phyloP scores from a whole-genome alignment of 768 basidiomycete species.

The Lactarius vividus region DNA sequence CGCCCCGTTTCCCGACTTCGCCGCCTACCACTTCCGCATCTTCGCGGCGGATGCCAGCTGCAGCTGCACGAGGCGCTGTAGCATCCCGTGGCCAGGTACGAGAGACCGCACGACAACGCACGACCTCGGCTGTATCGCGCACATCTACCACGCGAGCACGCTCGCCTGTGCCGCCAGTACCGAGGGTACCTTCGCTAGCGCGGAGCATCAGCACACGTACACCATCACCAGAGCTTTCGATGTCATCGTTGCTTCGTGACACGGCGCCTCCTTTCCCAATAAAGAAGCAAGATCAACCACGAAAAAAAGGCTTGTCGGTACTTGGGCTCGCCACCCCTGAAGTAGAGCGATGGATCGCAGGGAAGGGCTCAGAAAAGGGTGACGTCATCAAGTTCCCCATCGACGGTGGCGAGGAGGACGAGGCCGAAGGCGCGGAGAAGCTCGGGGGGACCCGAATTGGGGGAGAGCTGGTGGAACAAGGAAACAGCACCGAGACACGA shows the following conservation, averaged over 20 bases:
- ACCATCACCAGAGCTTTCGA: conserved; percentile 26
- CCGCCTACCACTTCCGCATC: conserved; percentile 9
- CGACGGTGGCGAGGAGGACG: conserved; percentile 42
- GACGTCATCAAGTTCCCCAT: conserved; percentile 42
- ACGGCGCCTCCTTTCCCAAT: conserved; percentile 35
- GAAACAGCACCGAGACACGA: conserved; percentile 41
- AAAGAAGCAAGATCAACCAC: conserved; percentile 26
- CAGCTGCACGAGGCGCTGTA: not conserved
- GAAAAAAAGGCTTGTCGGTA: conserved; percentile 28
- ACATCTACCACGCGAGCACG: conserved; percentile 10
- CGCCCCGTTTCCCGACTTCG: conserved; percentile 4
- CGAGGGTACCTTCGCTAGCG: conserved; percentile 9
- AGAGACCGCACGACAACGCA: conserved; percentile 11
- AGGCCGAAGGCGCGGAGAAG: conserved; percentile 31
- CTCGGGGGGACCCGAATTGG: conserved; percentile 31
- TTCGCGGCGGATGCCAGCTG: conserved; percentile 1
- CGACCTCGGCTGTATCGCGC: conserved; percentile 13
- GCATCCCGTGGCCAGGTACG: conserved; percentile 5
- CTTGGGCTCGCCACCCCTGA: conserved; percentile 54
- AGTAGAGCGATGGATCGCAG: conserved; percentile 51
- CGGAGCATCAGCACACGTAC: conserved; percentile 21
- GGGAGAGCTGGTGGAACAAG: conserved; percentile 46
- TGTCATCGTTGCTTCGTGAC: conserved; percentile 24
- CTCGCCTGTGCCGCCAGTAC: conserved; percentile 17
- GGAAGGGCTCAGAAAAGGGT: conserved; percentile 33